Conservation (phyloP, 2,329 filamentous ascomycete genomes). For the Volutella citrinella region DNA sequence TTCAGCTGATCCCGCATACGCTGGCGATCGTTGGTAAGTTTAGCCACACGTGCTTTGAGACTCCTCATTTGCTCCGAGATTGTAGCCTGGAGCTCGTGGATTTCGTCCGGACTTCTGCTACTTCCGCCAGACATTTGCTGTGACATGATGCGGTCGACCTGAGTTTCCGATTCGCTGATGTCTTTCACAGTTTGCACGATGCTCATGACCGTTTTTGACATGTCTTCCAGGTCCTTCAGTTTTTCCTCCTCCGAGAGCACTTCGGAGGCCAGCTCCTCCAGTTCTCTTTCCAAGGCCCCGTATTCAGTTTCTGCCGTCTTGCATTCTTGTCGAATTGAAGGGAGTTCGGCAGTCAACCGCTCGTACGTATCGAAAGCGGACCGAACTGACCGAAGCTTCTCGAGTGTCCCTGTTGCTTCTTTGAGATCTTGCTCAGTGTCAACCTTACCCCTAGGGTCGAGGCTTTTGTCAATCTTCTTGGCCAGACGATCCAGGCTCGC, state of each 20-base stretch:
- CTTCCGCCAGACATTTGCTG: slow-evolving; percentile 69
- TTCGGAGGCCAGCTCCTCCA: slow-evolving; percentile 66
- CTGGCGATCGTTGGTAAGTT: slow-evolving; percentile 68
- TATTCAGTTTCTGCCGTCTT: slow-evolving; percentile 60
- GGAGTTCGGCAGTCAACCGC: slow-evolving; percentile 69
- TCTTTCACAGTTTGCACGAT: slow-evolving; percentile 73
- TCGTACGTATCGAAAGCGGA: slow-evolving; percentile 72
- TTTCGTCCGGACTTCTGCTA: slow-evolving; percentile 74
- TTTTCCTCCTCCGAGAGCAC: slow-evolving; percentile 63
- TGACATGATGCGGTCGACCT: slow-evolving; percentile 71
- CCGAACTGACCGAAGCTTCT: slow-evolving; percentile 59
- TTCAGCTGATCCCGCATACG: slow-evolving; percentile 66
- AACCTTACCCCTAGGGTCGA: slow-evolving; percentile 60
- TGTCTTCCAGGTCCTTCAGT: slow-evolving; percentile 70
- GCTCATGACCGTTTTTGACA: slow-evolving; percentile 71
- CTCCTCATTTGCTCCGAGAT: slow-evolving; percentile 65
- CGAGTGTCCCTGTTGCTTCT: slow-evolving; percentile 46
- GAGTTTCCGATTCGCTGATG: slow-evolving; percentile 65
- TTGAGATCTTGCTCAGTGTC: slow-evolving; percentile 61
- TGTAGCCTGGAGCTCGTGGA: slow-evolving; percentile 70
- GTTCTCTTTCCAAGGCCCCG: slow-evolving; percentile 53
- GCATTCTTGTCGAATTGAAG: slow-evolving; percentile 62
- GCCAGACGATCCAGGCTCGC: slow-evolving; percentile 61
- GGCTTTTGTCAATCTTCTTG: slow-evolving; percentile 62
- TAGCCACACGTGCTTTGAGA: slow-evolving; percentile 61